Evolutionary conservation across 1,139 yeast genomes (phyloP).

Genomic region (Saccharomycopsis hybrid): DNA sequence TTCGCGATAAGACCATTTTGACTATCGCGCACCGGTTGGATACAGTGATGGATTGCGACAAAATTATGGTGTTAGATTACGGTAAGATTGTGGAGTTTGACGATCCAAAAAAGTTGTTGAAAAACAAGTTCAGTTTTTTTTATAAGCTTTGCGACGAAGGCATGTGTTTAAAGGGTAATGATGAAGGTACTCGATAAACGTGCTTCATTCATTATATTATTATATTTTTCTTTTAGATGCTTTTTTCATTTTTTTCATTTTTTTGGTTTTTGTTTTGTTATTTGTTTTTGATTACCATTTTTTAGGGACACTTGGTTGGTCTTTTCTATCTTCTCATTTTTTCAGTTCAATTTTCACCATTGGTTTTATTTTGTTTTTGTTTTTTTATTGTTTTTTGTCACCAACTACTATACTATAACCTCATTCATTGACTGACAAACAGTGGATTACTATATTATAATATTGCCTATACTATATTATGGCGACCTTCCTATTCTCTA

Average conservation of each 20-base stretch:
- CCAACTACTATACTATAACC: too few relatives aligned
- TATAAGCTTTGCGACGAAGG: slow-evolving; percentile 47
- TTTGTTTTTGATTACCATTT: background rate
- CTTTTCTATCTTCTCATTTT: too few relatives aligned
- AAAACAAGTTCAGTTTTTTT: slow-evolving; percentile 40
- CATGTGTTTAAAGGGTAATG: background rate
- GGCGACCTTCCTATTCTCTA: too few relatives aligned
- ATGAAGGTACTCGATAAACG: background rate
- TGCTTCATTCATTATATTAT: background rate
- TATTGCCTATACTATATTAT: too few relatives aligned
- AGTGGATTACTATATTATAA: too few relatives aligned
- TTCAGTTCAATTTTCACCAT: too few relatives aligned
- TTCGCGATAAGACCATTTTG: slow-evolving; percentile 59
- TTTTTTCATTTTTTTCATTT: background rate
- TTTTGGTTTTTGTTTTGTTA: too few relatives aligned
- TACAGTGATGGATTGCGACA: slow-evolving; percentile 75
- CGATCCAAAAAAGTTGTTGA: slow-evolving; percentile 45
- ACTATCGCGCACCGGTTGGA: slow-evolving; percentile 82
- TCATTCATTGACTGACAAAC: too few relatives aligned
- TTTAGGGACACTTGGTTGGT: too few relatives aligned
- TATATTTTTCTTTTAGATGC: background rate
- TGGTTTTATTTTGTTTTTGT: too few relatives aligned
- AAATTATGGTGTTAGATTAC: slow-evolving; percentile 58
- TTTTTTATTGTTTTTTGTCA: too few relatives aligned
- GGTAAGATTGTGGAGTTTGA: slow-evolving; percentile 71